phyloP scores from a whole-genome alignment of 768 basidiomycete genomes.

The Mycena galopus region DNA sequence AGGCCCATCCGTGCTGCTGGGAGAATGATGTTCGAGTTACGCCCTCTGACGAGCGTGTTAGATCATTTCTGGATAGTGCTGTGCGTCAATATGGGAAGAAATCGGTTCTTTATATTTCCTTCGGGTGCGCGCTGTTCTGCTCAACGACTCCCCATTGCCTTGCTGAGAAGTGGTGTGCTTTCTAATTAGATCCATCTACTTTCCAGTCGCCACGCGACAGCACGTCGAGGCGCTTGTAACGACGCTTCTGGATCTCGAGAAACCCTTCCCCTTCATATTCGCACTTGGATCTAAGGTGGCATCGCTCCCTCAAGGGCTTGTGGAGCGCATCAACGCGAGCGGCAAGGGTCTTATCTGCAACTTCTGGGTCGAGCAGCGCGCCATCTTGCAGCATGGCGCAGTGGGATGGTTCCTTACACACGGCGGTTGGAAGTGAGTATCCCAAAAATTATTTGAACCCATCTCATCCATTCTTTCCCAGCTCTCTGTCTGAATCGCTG shows the following conservation, averaged over 20 bases:
- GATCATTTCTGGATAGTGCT: slow-evolving; percentile 18
- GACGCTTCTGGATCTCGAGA: slow-evolving; percentile 14
- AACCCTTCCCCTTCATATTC: slow-evolving; percentile 30
- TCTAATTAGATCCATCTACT: slow-evolving; percentile 16
- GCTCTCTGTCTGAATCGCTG: slow-evolving; percentile 5
- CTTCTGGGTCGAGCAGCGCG: slow-evolving; percentile 25
- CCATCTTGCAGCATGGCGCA: slow-evolving; percentile 14
- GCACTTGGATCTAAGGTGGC: slow-evolving; percentile 16
- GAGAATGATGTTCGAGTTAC: neutral
- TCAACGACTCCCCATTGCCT: neutral
- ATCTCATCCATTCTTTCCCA: neutral
- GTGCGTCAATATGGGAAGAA: slow-evolving; percentile 6
- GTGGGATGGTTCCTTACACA: slow-evolving; percentile 27
- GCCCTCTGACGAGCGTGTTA: slow-evolving; percentile 8
- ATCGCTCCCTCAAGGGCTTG: slow-evolving; percentile 12
- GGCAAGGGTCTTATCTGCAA: slow-evolving; percentile 18
- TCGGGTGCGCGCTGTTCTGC: slow-evolving; percentile 5
- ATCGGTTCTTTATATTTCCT: slow-evolving; percentile 29
- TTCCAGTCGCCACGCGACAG: slow-evolving; percentile 21
- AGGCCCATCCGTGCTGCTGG: slow-evolving; percentile 19
- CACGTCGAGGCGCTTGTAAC: slow-evolving; percentile 17
- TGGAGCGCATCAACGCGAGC: slow-evolving; percentile 18
- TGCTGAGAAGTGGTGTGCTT: neutral
- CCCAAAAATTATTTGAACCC: neutral
- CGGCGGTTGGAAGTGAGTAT: slow-evolving; percentile 23